These are phyloP conservation scores for Quercus lobata DNA, from an alignment of 331 rosid genomes.

Conservation along the genomic window DNA sequence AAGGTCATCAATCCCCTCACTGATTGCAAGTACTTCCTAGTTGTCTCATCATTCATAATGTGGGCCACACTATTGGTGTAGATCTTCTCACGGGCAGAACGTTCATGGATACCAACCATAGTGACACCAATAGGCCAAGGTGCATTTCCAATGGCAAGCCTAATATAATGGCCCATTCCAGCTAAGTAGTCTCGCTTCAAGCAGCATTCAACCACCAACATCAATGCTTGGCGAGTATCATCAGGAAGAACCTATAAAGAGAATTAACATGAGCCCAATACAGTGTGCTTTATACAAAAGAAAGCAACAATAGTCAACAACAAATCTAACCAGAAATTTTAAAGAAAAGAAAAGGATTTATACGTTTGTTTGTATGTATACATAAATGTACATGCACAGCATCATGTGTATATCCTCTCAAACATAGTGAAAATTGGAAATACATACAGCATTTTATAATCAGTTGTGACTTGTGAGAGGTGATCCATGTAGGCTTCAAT, in stretches of 20 bases:
- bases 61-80: slow-evolving; percentile 98
- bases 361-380: too few relatives aligned
- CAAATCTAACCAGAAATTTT: not conserved
- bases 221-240: slow-evolving; percentile 78
- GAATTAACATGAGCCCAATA: slow-evolving; percentile 8
- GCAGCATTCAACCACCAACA: slow-evolving; percentile 85
- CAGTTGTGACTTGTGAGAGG: not conserved
- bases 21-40: slow-evolving; percentile 92
- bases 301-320: not conserved
- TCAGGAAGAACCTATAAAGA: slow-evolving; percentile 76
- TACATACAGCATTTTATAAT: too few relatives aligned
- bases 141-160: slow-evolving; percentile 92
- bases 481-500: not conserved
- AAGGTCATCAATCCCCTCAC: slow-evolving; percentile 91
- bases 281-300: not conserved
- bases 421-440: too few relatives aligned
- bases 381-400: too few relatives aligned
- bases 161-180: slow-evolving; percentile 97
- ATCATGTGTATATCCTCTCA: too few relatives aligned
- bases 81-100: slow-evolving; percentile 99
- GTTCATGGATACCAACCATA: slow-evolving; percentile 99
- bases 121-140: slow-evolving; percentile 99
- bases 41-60: slow-evolving; percentile 96
- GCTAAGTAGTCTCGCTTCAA: slow-evolving; percentile 95
- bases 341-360: not conserved